These are phyloP conservation scores for Bonia amplexicaulis DNA, from an alignment of 176 grass and related monocot genomes.

Conservation along the genomic window DNA sequence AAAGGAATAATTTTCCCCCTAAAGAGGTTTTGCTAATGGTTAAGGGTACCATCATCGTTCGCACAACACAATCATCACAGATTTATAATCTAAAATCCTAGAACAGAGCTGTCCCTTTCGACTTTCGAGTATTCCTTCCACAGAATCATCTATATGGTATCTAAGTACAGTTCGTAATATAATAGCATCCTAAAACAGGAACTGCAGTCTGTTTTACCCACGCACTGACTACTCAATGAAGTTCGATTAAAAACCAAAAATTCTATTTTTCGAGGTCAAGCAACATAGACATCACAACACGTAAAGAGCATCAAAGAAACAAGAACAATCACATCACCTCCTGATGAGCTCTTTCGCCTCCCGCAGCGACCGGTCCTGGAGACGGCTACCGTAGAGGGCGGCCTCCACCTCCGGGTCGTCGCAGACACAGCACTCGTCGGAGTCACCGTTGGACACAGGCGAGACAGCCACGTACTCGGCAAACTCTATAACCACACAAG, in stretches of 20 bases:
- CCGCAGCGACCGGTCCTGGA: slow-evolving; percentile 22
- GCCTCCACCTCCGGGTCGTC: slow-evolving; percentile 13
- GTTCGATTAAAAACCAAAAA: background rate
- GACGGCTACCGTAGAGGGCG: background rate
- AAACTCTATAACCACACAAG: slow-evolving; percentile 13
- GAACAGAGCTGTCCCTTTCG: background rate
- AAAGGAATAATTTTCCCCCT: background rate
- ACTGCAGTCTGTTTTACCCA: background rate
- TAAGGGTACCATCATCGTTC: background rate
- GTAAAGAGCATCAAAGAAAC: background rate
- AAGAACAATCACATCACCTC: slow-evolving; percentile 32
- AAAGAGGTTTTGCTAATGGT: background rate
- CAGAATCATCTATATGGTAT: background rate
- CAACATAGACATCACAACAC: background rate
- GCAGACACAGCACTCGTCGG: slow-evolving; percentile 10
- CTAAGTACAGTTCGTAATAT: background rate
- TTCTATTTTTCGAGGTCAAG: background rate
- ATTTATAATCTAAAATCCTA: background rate
- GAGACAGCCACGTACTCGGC: slow-evolving; percentile 25
- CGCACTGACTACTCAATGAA: background rate
- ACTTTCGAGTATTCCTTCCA: background rate
- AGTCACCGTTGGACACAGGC: slow-evolving; percentile 1
- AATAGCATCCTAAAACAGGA: background rate
- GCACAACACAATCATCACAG: background rate
- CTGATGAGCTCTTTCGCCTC: slow-evolving; percentile 47